Evolutionary conservation across 75 land plant genomes (phyloP), one percentile per base, ranked within the genome.

Genomic region (Sequoia sempervirens): DNA sequence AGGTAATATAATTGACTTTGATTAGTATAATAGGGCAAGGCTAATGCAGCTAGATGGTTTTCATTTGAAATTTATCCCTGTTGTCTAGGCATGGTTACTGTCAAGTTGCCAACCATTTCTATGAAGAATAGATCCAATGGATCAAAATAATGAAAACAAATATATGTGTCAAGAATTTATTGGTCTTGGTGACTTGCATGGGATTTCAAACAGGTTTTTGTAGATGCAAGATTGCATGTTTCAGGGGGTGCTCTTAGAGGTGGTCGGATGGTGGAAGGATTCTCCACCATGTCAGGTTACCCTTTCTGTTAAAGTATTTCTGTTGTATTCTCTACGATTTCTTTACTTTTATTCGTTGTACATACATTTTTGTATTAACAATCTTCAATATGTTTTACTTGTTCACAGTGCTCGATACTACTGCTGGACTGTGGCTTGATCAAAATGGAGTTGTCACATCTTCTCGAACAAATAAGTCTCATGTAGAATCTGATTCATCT

Each of bases 381-480:
- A 23, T n/a, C 7, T 34, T 28, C 28, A 3, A n/a, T 61, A 36
- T 53, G 73, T 10, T 64, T 72, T 87, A 40, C 78, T 26, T 87
- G 47, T 78, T 84, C 43, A 56, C 82, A 95, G 97, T 95, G 75
- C 79, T 95, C 86, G 97, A 95, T 75, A 95, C 97, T 83, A 88
- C 93, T 86, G 94, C 96, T 86, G 97, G 96, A 30, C 87, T 91
- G 28, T 95, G 97, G 97, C 80, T 94, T 75, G 96, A 95, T 84
- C 91, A 90, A 83, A 94, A 92, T 85, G 94, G 95, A 30, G 89
- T 95, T 20, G 93, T 95, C 10, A 90, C 97, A 50, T 91, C 95
- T 36, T 82, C 94, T 61, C 89, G 94, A 13, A 23, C 81, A 3
- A 85, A 72, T 66, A 92, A 91, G 84, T 88, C 88, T 45, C 76